Evolutionary conservation across 1,139 yeast species (phyloP).

Genomic region (Candida anutae): DNA sequence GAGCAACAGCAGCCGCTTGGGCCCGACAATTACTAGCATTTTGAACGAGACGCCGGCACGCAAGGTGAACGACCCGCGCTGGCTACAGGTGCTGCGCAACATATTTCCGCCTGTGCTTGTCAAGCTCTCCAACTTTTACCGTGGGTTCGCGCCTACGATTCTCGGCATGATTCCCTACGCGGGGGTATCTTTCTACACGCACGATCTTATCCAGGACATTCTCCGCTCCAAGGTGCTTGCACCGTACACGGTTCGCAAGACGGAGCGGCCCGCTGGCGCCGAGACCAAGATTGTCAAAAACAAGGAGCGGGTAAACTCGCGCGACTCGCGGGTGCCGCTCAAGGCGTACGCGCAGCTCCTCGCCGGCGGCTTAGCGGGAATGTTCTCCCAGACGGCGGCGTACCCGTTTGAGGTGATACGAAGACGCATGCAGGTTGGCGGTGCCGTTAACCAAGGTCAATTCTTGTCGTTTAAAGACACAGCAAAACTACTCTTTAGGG

Average conservation of each 20-base stretch:
- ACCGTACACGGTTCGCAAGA: conserved; percentile 44
- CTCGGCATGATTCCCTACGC: conserved; percentile 97
- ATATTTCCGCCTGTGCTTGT: conserved; percentile 28
- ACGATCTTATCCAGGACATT: conserved; percentile 82
- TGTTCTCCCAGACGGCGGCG: conserved; percentile 92
- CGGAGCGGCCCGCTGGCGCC: conserved; percentile 1
- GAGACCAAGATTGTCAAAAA: conserved; percentile 11
- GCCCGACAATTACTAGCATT: conserved; percentile 46
- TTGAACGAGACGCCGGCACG: conserved; percentile 55
- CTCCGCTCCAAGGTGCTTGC: conserved; percentile 53
- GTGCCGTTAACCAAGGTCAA: conserved; percentile 59
- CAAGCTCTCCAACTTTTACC: conserved; percentile 64
- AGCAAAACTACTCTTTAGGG: conserved; percentile 51
- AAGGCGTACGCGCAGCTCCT: conserved; percentile 84
- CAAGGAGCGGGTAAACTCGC: conserved; percentile 23
- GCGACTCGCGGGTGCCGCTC: conserved; percentile 58
- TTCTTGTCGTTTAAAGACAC: conserved; percentile 48
- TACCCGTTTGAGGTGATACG: conserved; percentile 95
- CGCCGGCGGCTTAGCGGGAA: conserved; percentile 95
- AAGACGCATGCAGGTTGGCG: conserved; percentile 94
- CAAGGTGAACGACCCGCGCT: conserved; percentile 25
- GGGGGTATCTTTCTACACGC: conserved; percentile 93
- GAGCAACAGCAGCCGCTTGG: conserved; percentile 43
- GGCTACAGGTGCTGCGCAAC: conserved; percentile 28
- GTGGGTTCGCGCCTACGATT: conserved; percentile 93